Percentiles rank a stretch among this genome's conserved stretches.
Evolutionary conservation across 352 stramenopile genomes (phyloP).

Genomic region (Phytophthora cryptogea): DNA sequence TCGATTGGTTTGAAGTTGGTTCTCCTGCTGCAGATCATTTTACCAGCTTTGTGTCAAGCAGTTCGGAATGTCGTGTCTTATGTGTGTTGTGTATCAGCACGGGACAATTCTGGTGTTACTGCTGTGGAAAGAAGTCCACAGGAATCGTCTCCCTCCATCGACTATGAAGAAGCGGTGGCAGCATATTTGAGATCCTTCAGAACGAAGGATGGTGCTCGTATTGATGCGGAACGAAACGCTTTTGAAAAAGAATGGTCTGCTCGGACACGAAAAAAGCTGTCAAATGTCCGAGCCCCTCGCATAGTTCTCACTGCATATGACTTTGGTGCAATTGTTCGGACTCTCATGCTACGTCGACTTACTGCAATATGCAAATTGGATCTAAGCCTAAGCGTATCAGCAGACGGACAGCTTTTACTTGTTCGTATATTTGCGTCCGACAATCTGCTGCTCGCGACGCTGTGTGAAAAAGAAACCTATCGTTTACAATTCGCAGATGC

Average conservation of each 20-base stretch:
- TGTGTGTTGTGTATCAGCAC: constrained; percentile 13
- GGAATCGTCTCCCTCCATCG: constrained; percentile 9
- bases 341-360: constrained; percentile 58
- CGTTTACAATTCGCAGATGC: constrained; percentile 59
- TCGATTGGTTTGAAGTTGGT: constrained; percentile 27
- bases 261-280: constrained; percentile 17
- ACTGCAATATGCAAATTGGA: constrained; percentile 55
- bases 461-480: constrained; percentile 56
- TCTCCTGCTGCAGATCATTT: constrained; percentile 28
- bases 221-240: constrained; percentile 11
- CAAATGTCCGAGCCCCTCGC: constrained; percentile 9
- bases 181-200: constrained; percentile 24
- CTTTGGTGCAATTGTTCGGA: constrained; percentile 66
- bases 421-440: constrained; percentile 62
- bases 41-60: constrained; percentile 16
- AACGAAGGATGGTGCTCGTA: constrained; percentile 9
- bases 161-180: constrained; percentile 19
- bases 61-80: constrained; percentile 1
- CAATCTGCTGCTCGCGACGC: constrained; percentile 62
- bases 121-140: not conserved
- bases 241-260: constrained; percentile 44
- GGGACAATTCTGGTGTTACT: not conserved
- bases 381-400: constrained; percentile 58
- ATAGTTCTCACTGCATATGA: constrained; percentile 24
- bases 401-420: constrained; percentile 48